Base-by-base conservation (phyloP, 2,329 filamentous ascomycete genomes). In the Beauveria sp. region DNA sequence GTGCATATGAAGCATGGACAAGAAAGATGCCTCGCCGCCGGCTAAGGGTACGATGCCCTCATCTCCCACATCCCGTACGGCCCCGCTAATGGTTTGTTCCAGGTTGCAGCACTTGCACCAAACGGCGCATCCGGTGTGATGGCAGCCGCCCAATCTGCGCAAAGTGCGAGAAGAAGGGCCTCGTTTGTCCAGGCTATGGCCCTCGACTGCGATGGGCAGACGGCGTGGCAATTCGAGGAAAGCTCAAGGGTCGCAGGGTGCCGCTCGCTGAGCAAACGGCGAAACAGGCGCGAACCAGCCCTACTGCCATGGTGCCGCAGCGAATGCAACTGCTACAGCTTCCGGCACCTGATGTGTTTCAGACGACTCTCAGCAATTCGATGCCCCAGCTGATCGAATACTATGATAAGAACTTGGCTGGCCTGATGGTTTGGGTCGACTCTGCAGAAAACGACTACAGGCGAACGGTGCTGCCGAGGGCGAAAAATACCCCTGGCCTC, bases 381-480 rank as follows among this genome's bases (percentile, higher is more conserved):
- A 61, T 63, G 18, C 63, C 64, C 6, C 62, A 66, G 12, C 67
- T 71, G 48, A 65, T 71, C 34, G 66, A 70, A 9, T 70, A 71
- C 55, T 71, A 69, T 53, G 67, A 70, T 37, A 67, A 68, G 55
- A 64, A 69, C 55, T 54, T 71, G 28, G 69, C 69, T 3, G 67
- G 68, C 6, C 63, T 70, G 12, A 71, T 71, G 70, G 69, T 71
- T 18, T 71, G 70, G 70, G 62, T 71, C 20, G 70, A 71, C 55
- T 68, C 69, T 10, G 65, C 64, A 4, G 65, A 69, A 20, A 71
- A 71, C 41, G 66, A 66, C 34, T 71, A 71, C 61, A 65, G 69
- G 3, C 66, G 65, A 5, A 64, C 64, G 3, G 65, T 71, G 24
- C 61, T 69, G 5, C 70, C 70, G 9, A 56, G 67, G 50, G 70